Conservation (phyloP, 176 grass and related monocot genomes). For the Musa troglodytarum region DNA sequence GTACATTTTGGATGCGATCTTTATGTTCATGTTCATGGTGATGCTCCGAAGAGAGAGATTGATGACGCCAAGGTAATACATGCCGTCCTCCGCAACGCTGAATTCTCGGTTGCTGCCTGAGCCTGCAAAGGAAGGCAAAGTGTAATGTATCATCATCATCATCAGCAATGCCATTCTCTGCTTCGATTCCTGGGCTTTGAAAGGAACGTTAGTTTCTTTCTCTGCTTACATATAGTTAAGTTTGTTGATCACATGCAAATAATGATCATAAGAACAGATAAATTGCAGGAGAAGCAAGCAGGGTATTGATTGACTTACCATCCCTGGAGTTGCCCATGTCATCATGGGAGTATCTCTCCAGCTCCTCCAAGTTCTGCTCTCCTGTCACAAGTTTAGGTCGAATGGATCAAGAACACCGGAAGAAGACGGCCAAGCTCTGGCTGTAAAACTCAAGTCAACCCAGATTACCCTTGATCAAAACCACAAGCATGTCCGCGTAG, state of each 20-base stretch:
- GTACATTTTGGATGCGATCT: slow-evolving; percentile 25
- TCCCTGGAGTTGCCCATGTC: background rate
- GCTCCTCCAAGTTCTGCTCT: slow-evolving; percentile 2
- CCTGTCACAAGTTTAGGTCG: background rate
- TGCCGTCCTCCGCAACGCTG: slow-evolving; percentile 19
- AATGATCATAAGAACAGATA: background rate
- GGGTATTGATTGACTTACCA: background rate
- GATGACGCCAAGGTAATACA: slow-evolving; percentile 29
- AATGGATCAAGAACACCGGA: background rate
- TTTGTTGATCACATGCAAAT: no score
- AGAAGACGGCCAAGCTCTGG: background rate
- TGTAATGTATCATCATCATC: background rate
- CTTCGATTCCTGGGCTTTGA: background rate
- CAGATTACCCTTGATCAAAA: slow-evolving; percentile 36
- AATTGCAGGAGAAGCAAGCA: background rate
- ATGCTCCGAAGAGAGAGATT: slow-evolving; percentile 31
- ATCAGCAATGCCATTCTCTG: background rate
- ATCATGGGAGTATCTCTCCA: background rate
- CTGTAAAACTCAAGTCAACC: background rate
- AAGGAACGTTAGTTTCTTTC: no score
- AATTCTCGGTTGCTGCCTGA: slow-evolving; percentile 25
- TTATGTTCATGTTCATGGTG: slow-evolving; percentile 20
- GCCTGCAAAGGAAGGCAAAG: background rate
- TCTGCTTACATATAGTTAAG: no score
- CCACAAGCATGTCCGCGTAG: slow-evolving; percentile 23